phyloP scores from a whole-genome alignment of 129 eudicot genomes.

The Logfia minima region DNA sequence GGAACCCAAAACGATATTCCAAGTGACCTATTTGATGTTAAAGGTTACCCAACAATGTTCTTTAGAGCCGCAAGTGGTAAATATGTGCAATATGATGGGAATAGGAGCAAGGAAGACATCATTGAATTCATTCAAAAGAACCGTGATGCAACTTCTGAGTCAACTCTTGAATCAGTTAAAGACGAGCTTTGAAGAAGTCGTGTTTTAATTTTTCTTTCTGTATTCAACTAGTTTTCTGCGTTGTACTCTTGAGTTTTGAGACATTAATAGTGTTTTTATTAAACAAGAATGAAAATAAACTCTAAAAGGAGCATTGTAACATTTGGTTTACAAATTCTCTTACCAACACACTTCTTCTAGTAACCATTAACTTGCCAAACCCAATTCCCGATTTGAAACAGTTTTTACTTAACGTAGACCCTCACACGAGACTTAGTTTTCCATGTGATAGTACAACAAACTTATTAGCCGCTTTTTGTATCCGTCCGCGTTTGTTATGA shows the following conservation, averaged over 20 bases:
- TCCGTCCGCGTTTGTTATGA: too few relatives aligned
- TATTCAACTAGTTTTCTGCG: slow-evolving; percentile 19
- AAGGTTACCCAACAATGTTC: slow-evolving; percentile 80
- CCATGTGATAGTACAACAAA: too few relatives aligned
- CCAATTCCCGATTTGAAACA: too few relatives aligned
- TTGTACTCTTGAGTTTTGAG: slow-evolving; percentile 26
- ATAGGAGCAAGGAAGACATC: slow-evolving; percentile 76
- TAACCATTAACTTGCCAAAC: too few relatives aligned
- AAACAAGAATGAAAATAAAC: background rate
- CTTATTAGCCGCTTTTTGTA: too few relatives aligned
- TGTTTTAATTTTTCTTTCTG: background rate
- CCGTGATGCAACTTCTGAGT: slow-evolving; percentile 34
- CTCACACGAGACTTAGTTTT: too few relatives aligned
- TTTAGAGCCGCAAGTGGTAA: slow-evolving; percentile 73
- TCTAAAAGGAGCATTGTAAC: too few relatives aligned
- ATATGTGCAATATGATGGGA: slow-evolving; percentile 50
- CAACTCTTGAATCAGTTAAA: slow-evolving; percentile 30
- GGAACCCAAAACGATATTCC: slow-evolving; percentile 82
- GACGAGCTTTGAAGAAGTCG: slow-evolving; percentile 53
- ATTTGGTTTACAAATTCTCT: too few relatives aligned
- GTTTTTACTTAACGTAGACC: too few relatives aligned
- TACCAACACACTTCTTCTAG: too few relatives aligned
- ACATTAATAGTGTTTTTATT: background rate
- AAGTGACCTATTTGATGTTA: slow-evolving; percentile 50
- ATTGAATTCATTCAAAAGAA: slow-evolving; percentile 65